Conservation (phyloP, 1,284 basidiomycete species). For the Pseudomicrostroma phylloplanum region DNA sequence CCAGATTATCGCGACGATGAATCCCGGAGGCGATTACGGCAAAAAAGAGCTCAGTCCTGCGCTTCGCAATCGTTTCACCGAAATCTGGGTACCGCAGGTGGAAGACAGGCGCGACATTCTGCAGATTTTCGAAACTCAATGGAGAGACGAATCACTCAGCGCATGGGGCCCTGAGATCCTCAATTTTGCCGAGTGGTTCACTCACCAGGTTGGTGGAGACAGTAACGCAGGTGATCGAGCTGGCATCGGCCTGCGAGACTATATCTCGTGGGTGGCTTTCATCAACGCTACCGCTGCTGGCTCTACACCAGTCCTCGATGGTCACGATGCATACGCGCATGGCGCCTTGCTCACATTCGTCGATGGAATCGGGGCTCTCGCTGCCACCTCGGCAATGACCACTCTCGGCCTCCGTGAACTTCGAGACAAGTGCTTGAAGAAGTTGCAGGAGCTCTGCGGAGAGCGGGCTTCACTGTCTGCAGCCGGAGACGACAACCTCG, state of each 20-base stretch:
- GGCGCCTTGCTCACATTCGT: constrained; percentile 52
- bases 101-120: constrained; percentile 69
- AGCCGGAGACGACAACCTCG: constrained; percentile 53
- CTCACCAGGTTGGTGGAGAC: constrained; percentile 61
- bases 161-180: constrained; percentile 57
- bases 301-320: constrained; percentile 51
- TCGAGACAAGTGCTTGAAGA: constrained; percentile 52
- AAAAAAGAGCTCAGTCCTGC: constrained; percentile 98
- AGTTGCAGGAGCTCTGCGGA: constrained; percentile 51
- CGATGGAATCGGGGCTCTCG: constrained; percentile 51
- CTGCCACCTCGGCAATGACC: constrained; percentile 52
- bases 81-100: constrained; percentile 94
- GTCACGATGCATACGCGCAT: constrained; percentile 49
- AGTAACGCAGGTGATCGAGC: constrained; percentile 50
- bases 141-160: constrained; percentile 52
- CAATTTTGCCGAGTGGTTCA: constrained; percentile 77
- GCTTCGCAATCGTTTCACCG: constrained; percentile 93
- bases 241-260: constrained; percentile 65
- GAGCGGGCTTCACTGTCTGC: constrained; percentile 23
- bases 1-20: constrained; percentile 96
- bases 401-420: constrained; percentile 64
- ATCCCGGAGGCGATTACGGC: constrained; percentile 97
- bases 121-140: constrained; percentile 70
- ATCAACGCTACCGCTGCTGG: constrained; percentile 59
- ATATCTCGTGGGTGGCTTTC: constrained; percentile 87